A percentile compares a stretch with the other conserved stretches of the same genome.
These are phyloP conservation scores for Metarhizium brunneum DNA, from an alignment of 2,329 filamentous ascomycete species.

Conservation along the genomic window DNA sequence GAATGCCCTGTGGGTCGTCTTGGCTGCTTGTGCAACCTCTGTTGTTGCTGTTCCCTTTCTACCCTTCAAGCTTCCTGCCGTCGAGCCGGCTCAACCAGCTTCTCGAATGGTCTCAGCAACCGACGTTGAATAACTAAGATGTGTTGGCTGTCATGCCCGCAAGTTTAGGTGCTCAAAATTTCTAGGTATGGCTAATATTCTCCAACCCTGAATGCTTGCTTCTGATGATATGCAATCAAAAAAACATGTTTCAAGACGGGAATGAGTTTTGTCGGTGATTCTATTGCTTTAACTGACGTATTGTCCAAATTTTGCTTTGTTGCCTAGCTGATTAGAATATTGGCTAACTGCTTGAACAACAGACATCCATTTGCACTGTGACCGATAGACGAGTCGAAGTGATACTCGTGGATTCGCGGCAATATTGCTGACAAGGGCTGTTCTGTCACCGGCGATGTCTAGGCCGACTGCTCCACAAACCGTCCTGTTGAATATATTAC, in stretches of 20 bases:
- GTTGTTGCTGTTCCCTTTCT: constrained; percentile 12
- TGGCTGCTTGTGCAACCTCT: constrained; percentile 11
- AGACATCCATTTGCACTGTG: too few relatives aligned
- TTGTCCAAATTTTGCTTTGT: not conserved
- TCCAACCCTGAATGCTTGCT: not conserved
- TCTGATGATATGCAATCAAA: constrained; percentile 11
- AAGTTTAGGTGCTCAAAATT: not conserved
- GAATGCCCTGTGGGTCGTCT: constrained; percentile 13
- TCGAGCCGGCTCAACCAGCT: not conserved
- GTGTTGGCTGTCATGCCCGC: not conserved
- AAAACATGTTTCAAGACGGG: constrained; percentile 30
- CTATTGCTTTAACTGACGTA: constrained; percentile 9
- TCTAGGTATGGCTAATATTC: not conserved
- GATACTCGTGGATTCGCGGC: not conserved
- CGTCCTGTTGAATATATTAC: too few relatives aligned
- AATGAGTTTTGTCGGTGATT: constrained; percentile 26
- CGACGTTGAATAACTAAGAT: constrained; percentile 7
- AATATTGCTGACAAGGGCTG: too few relatives aligned
- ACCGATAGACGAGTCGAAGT: too few relatives aligned
- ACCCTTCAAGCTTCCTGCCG: constrained; percentile 5
- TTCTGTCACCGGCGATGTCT: too few relatives aligned
- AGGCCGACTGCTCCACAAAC: too few relatives aligned
- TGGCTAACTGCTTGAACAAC: not conserved
- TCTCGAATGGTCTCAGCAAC: constrained; percentile 6
- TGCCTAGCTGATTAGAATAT: not conserved